Percentiles rank a stretch among this genome's conserved stretches.
Evolutionary conservation across 306 rosid genomes (phyloP).

Genomic region (Glycyrrhiza uralensis): DNA sequence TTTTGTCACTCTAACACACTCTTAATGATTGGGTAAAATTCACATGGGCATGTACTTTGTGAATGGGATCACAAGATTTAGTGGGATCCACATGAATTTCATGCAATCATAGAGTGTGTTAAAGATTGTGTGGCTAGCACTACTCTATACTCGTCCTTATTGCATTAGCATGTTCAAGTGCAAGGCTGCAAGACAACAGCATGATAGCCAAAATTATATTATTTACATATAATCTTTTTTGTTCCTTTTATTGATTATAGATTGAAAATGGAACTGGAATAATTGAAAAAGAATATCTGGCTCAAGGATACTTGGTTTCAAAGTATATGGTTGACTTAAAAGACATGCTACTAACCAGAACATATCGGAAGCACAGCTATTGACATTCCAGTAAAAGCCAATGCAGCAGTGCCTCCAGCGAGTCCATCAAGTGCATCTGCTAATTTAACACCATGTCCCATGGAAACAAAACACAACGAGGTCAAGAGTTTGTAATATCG

Average conservation of each 20-base stretch:
- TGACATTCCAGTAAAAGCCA: slow-evolving; percentile 93
- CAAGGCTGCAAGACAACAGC: slow-evolving; percentile 2
- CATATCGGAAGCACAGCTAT: slow-evolving; percentile 95
- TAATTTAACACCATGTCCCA: slow-evolving; percentile 86
- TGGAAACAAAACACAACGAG: slow-evolving; percentile 73
- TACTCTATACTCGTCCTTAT: not conserved
- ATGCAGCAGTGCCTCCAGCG: slow-evolving; percentile 91
- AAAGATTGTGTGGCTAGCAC: no score
- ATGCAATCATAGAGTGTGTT: no score
- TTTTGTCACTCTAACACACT: no score
- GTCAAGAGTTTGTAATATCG: slow-evolving; percentile 67
- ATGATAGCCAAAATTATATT: not conserved
- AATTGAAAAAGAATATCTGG: not conserved
- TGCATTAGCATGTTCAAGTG: not conserved
- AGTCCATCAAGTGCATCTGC: slow-evolving; percentile 93
- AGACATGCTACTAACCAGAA: slow-evolving; percentile 62
- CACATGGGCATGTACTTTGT: no score
- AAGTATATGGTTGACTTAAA: slow-evolving; percentile 1
- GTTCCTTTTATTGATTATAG: not conserved
- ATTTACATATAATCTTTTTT: not conserved
- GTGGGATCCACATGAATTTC: no score
- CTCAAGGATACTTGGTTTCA: not conserved
- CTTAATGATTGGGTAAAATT: no score
- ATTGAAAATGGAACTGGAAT: slow-evolving; percentile 8
- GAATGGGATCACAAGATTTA: no score